These are phyloP conservation scores for Tarenaya hassleriana DNA, from an alignment of 345 rosid genomes.

Conservation along the genomic window DNA sequence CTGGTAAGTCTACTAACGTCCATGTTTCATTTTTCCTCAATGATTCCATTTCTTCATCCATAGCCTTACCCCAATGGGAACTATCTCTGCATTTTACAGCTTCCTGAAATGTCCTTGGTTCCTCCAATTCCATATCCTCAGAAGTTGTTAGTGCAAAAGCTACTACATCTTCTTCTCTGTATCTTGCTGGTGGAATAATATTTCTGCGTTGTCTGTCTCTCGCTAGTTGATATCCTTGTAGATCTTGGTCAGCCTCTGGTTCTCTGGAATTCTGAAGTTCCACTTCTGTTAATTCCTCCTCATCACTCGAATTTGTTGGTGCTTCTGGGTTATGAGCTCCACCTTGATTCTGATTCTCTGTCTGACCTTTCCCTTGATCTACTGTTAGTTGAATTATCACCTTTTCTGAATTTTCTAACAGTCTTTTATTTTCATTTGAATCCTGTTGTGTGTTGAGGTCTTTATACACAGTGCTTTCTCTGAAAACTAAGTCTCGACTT, in stretches of 20 bases:
- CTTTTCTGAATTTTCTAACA: not conserved
- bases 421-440: too few relatives aligned
- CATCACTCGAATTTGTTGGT: too few relatives aligned
- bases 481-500: not conserved
- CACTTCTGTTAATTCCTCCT: too few relatives aligned
- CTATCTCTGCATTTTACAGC: not conserved
- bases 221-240: not conserved
- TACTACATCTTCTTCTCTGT: not conserved
- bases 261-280: too few relatives aligned
- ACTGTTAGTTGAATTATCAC: not conserved
- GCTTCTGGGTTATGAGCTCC: too few relatives aligned
- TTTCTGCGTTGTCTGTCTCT: not conserved
- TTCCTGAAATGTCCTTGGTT: not conserved
- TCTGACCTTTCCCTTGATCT: not conserved
- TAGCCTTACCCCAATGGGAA: not conserved
- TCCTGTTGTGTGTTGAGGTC: not conserved
- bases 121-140: not conserved
- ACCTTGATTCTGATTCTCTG: not conserved
- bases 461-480: not conserved
- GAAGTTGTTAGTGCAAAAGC: too few relatives aligned
- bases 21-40: not conserved
- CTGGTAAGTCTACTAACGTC: not conserved
- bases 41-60: not conserved
- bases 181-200: not conserved
- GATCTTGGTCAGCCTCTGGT: too few relatives aligned